phyloP scores from a whole-genome alignment of 805 yeast genomes.

The Spathaspora girioi region DNA sequence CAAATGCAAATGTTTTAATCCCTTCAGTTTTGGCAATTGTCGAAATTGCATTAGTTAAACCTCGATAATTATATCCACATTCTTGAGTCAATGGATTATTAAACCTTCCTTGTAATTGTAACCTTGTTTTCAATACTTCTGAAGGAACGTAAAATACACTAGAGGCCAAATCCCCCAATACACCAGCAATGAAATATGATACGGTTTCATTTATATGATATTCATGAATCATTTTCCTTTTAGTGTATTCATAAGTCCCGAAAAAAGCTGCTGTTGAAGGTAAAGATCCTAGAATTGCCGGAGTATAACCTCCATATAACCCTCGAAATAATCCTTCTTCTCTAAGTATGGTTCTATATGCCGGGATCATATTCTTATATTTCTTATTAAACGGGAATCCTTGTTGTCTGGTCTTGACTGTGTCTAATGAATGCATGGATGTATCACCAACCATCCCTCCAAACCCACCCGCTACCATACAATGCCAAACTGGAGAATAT shows the following conservation, averaged over 20 bases:
- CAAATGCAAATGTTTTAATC: slow-evolving; percentile 69
- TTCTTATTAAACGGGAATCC: slow-evolving; percentile 73
- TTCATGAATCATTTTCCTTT: slow-evolving; percentile 63
- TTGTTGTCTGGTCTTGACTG: slow-evolving; percentile 96
- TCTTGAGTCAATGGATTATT: slow-evolving; percentile 69
- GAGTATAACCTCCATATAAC: slow-evolving; percentile 85
- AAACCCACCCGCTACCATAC: slow-evolving; percentile 86
- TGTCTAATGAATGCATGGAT: slow-evolving; percentile 91
- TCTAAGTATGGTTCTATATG: slow-evolving; percentile 67
- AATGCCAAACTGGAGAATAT: slow-evolving; percentile 47
- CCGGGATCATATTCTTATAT: slow-evolving; percentile 71
- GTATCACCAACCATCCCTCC: slow-evolving; percentile 95
- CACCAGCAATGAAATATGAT: slow-evolving; percentile 80
- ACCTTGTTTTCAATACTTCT: slow-evolving; percentile 88
- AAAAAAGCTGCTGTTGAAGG: slow-evolving; percentile 96
- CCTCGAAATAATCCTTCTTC: slow-evolving; percentile 88
- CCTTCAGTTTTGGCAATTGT: slow-evolving; percentile 74
- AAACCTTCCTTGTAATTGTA: slow-evolving; percentile 86
- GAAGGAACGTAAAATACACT: slow-evolving; percentile 90
- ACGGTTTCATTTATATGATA: slow-evolving; percentile 70
- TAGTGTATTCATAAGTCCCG: slow-evolving; percentile 81
- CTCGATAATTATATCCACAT: slow-evolving; percentile 83
- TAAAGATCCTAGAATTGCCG: slow-evolving; percentile 88
- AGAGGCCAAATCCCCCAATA: slow-evolving; percentile 89
- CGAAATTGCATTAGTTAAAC: slow-evolving; percentile 65